Percentiles rank a stretch among this genome's conserved stretches.
These are phyloP conservation scores for Blumeriella jaapii DNA, from an alignment of 2,329 filamentous ascomycete genomes.

Conservation along the genomic window DNA sequence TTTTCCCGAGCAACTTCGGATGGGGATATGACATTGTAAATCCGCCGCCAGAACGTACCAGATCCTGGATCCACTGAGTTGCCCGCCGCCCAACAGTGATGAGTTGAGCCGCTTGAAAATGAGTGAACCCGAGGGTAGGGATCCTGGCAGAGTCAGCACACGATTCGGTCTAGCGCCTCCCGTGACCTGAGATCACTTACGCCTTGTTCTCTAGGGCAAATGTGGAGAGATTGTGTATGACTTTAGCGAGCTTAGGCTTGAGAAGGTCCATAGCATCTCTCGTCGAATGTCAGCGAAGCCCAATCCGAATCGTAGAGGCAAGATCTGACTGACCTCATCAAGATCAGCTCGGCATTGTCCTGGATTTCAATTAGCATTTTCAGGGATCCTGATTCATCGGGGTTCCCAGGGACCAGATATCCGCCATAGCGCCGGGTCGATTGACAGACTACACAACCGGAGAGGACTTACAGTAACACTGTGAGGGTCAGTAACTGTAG, in stretches of 20 bases:
- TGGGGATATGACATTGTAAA: not conserved
- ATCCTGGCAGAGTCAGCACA: too few species aligned
- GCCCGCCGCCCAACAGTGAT: constrained; percentile 33
- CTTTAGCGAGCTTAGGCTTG: constrained; percentile 64
- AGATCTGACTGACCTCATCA: constrained; percentile 38
- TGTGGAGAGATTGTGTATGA: constrained; percentile 59
- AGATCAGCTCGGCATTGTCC: constrained; percentile 71
- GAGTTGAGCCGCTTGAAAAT: constrained; percentile 14
- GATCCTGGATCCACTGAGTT: constrained; percentile 45
- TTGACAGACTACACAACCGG: too few species aligned
- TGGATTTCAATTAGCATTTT: too few species aligned
- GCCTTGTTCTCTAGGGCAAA: constrained; percentile 68
- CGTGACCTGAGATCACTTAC: too few species aligned
- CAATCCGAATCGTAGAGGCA: not conserved
- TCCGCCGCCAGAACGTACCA: not conserved
- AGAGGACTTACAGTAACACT: too few species aligned
- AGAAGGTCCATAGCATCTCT: constrained; percentile 48
- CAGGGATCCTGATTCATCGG: too few species aligned
- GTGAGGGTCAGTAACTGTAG: too few species aligned
- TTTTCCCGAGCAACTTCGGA: not conserved
- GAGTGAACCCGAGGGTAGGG: constrained; percentile 52
- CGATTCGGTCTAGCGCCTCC: too few species aligned
- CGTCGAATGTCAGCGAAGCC: too few species aligned
- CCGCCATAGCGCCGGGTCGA: too few species aligned
- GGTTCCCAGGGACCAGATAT: too few species aligned